Evolutionary conservation across 495 filamentous ascomycete genomes (phyloP), one percentile per base, ranked within the genome.

Genomic region (Halenospora varia): DNA sequence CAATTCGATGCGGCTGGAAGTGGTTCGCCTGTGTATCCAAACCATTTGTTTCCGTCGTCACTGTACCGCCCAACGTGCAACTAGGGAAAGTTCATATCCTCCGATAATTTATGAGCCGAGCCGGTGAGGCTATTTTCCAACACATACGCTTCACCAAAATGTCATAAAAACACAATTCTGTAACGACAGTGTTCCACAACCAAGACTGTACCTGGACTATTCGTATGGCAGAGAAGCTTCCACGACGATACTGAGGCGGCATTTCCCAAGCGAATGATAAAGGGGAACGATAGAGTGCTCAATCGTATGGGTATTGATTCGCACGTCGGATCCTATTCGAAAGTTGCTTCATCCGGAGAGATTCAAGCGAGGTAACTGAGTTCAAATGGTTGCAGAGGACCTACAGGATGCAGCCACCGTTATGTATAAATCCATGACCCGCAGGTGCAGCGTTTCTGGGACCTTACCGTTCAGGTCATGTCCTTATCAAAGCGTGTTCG

Each of bases 1-100:
- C 26, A 47, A 10, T 48, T 47, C 13, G 42, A 54, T 60, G 58
- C 58, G 58, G 58, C 58, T 55, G 52, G 51, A 51, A 49, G 25
- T 10, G 25, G 53, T 41, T 22, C 23, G 51, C n/a, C n/a, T n/a
- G n/a, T 35, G 19, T 48, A 55, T 13, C 22, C 53, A 48, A 47
- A 29, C 51, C 39, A 45, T 54, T 22, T 26, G 10, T 54, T 41
- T 25, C 23, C 19, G 15, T 17, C 29, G 29, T 52, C 13, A 40
- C 20, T 24, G 25, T 39, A 39, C 17, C 25, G 13, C 26, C 41
- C 2, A 10, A 3, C 8, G 29, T 41, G 22, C 8, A 25, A 23
- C 2, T 54, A 4, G 46, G 20, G n/a, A 18, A 52, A 20, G 10
- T 42, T 25, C 53, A 6, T 55, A 55, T 48, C 8, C 18, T 22